Evolutionary conservation across 345 rosid genomes (phyloP), one percentile per base, ranked within the genome.

Genomic region (Populus tremula): DNA sequence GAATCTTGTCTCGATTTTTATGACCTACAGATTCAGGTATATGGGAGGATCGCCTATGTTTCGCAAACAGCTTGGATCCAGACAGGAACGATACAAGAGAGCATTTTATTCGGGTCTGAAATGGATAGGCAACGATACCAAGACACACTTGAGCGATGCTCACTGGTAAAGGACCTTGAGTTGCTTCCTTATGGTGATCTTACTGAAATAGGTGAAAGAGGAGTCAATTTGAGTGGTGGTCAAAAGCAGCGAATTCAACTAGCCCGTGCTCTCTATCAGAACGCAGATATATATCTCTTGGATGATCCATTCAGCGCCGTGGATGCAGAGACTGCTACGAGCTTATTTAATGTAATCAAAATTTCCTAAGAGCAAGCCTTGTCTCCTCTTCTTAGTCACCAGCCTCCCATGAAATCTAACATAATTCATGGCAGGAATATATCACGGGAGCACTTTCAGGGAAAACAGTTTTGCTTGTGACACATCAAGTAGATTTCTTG

Each of bases 301-400:
- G 99, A 93, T 64, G 99, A 95, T 87, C 98, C 99, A 10, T 95
- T 95, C 73, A 95, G 99, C 77, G 98, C 98, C 5, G 97, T 95
- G 72, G 99, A 95, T 87, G 98, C 98, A 25, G 91, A 93, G 62
- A 95, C 99, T 50, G 99, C 99, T 67, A 85, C 96, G 9, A 92
- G 90, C 85, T 90, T 95, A 73, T 92, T 95, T 72, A 88, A 93
- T 81, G 99, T 95, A 90, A 82, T 62, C 36, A 49, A 59, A 25
- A n/a, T 36, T 61, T 56, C 39, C 31, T 35, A 45, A 20, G 1
- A 43, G 77, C 8, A 20, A 54, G 9, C 33, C 20, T 13, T 31
- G 13, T 49, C 17, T 65, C 36, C 27, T 27, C 12, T 33, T 39
- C 82, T 59, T 38, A 16, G 16, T 74, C 41, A 56, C 23, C 53